Evolutionary conservation across 73 alveolate genomes (phyloP).

Genomic region (Tetrahymena elliotti): DNA sequence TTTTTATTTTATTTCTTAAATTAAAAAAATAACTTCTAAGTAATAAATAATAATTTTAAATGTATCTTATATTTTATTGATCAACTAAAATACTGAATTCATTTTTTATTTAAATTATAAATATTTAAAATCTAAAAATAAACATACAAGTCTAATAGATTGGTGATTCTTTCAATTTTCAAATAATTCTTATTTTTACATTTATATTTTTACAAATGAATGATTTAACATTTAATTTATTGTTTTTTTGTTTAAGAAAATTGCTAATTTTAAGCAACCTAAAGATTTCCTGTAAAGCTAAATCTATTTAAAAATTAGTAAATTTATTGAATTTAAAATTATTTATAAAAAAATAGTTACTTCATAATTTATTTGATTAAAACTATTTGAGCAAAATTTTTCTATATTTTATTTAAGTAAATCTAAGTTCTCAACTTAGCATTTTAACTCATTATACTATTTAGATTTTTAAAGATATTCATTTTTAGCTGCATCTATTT

Average conservation of each 20-base stretch:
- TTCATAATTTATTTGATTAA: background rate
- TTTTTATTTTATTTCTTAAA: too few species aligned
- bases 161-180: too few species aligned
- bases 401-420: background rate
- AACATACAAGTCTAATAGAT: too few species aligned
- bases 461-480: background rate
- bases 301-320: background rate
- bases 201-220: background rate
- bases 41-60: too few species aligned
- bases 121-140: too few species aligned
- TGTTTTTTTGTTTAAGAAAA: background rate
- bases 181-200: too few species aligned
- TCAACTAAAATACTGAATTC: too few species aligned
- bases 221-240: background rate
- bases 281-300: background rate
- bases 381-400: background rate
- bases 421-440: background rate
- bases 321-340: too few species aligned
- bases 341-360: too few species aligned
- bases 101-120: too few species aligned
- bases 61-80: too few species aligned
- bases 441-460: background rate
- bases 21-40: background rate
- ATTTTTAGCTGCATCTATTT: background rate
- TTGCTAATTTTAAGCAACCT: background rate